A percentile compares a stretch with the other conserved stretches of the same genome.
phyloP scores from a whole-genome alignment of 2,329 filamentous ascomycete species.

The Phoma sp. region DNA sequence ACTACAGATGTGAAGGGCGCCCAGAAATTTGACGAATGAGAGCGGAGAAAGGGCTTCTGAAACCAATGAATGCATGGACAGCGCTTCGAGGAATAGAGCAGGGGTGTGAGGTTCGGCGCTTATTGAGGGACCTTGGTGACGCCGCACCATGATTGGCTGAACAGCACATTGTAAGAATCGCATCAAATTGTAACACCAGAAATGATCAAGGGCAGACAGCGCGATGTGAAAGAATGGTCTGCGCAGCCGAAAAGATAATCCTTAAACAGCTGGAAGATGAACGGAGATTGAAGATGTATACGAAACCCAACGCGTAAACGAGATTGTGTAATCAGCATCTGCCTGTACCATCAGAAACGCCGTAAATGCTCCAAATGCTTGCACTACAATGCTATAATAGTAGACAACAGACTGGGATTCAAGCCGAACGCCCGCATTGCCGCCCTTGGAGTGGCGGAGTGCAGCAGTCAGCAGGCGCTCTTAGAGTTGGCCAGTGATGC shows the following conservation, averaged over 20 bases:
- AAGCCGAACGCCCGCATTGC: conserved; percentile 4
- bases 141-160: conserved; percentile 6
- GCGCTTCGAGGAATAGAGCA: conserved; percentile 14
- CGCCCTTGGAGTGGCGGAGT: neutral
- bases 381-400: neutral
- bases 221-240: no score
- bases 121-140: conserved; percentile 1
- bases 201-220: neutral
- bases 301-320: neutral
- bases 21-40: neutral
- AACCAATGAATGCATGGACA: conserved; percentile 14
- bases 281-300: neutral
- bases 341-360: conserved; percentile 4
- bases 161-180: neutral
- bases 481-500: conserved; percentile 48
- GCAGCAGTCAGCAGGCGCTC: conserved; percentile 13
- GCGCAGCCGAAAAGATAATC: no score
- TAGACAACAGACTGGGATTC: neutral
- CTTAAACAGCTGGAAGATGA: no score
- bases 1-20: neutral
- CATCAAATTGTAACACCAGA: neutral
- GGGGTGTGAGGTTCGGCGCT: conserved; percentile 11
- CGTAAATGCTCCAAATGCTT: neutral
- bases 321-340: neutral
- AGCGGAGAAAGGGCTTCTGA: neutral